phyloP scores from a whole-genome alignment of 352 stramenopile species.

The Labyrinthula sp. region DNA sequence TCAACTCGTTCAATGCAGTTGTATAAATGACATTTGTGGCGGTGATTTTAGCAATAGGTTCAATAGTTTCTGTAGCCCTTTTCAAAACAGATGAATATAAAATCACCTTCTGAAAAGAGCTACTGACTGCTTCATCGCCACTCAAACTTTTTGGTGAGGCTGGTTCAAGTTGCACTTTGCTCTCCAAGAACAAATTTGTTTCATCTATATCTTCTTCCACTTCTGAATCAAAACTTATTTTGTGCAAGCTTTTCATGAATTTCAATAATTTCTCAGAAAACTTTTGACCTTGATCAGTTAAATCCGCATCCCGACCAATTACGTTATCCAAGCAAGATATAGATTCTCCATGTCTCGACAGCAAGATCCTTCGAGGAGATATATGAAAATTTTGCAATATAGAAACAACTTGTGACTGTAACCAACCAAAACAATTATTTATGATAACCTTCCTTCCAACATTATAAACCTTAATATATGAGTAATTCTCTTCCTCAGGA shows the following conservation, averaged over 20 bases:
- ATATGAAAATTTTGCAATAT: slow-evolving; percentile 64
- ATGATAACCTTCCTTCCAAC: slow-evolving; percentile 63
- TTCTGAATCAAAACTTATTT: slow-evolving; percentile 19
- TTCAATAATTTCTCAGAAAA: slow-evolving; percentile 52
- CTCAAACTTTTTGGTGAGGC: slow-evolving; percentile 23
- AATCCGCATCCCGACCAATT: slow-evolving; percentile 45
- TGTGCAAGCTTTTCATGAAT: slow-evolving; percentile 47
- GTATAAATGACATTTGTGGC: slow-evolving; percentile 44
- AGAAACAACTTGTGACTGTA: slow-evolving; percentile 35
- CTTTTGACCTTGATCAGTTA: slow-evolving; percentile 49
- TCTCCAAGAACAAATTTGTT: slow-evolving; percentile 14
- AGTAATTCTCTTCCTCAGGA: slow-evolving; percentile 44
- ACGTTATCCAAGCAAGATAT: slow-evolving; percentile 22
- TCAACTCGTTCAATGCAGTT: slow-evolving; percentile 64
- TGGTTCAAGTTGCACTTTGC: slow-evolving; percentile 14
- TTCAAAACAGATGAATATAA: too few species aligned
- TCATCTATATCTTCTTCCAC: neutral
- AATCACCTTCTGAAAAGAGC: too few species aligned
- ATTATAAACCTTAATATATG: slow-evolving; percentile 75
- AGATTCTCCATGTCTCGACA: slow-evolving; percentile 56
- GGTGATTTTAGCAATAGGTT: too few species aligned
- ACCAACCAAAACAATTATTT: slow-evolving; percentile 39
- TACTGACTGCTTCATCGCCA: slow-evolving; percentile 24
- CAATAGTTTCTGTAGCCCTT: too few species aligned
- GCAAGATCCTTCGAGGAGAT: slow-evolving; percentile 56